phyloP scores from a whole-genome alignment of 2,329 filamentous ascomycete species.

The Colletotrichum ledebouriae region DNA sequence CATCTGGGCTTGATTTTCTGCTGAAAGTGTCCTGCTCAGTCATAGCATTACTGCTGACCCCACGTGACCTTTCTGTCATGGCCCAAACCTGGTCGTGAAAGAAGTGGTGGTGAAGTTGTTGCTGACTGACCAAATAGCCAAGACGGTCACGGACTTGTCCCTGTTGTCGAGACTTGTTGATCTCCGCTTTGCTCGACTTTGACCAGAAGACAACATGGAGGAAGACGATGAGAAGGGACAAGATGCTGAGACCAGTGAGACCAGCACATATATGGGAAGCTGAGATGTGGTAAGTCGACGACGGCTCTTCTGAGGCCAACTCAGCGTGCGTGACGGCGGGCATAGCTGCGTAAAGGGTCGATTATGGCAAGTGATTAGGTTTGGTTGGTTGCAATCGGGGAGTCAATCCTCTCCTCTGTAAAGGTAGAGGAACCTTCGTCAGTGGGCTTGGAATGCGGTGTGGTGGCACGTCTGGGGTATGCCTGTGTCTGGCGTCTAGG shows the following conservation, averaged over 20 bases:
- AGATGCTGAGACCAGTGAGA: constrained; percentile 52
- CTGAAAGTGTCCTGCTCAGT: constrained; percentile 25
- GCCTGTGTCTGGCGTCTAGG: constrained; percentile 38
- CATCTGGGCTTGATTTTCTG: constrained; percentile 23
- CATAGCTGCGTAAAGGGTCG: constrained; percentile 54
- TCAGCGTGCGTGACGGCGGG: constrained; percentile 51
- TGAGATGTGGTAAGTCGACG: constrained; percentile 31
- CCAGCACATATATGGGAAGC: constrained; percentile 48
- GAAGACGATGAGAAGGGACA: constrained; percentile 34
- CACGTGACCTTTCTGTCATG: constrained; percentile 50
- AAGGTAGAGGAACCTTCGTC: constrained; percentile 39
- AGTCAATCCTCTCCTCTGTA: constrained; percentile 19
- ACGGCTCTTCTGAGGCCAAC: constrained; percentile 48
- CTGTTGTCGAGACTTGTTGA: not conserved
- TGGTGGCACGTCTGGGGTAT: constrained; percentile 43
- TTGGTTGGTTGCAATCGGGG: constrained; percentile 33
- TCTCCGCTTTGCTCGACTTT: constrained; percentile 12
- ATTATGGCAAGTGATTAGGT: constrained; percentile 49
- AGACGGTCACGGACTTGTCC: not conserved
- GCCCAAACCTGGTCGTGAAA: constrained; percentile 24
- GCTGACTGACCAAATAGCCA: constrained; percentile 31
- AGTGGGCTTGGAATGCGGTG: constrained; percentile 33
- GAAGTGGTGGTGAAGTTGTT: constrained; percentile 40
- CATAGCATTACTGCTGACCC: constrained; percentile 46
- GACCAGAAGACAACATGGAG: constrained; percentile 8